These are phyloP conservation scores for Comarum palustre DNA, from an alignment of 306 rosid genomes.

Conservation along the genomic window DNA sequence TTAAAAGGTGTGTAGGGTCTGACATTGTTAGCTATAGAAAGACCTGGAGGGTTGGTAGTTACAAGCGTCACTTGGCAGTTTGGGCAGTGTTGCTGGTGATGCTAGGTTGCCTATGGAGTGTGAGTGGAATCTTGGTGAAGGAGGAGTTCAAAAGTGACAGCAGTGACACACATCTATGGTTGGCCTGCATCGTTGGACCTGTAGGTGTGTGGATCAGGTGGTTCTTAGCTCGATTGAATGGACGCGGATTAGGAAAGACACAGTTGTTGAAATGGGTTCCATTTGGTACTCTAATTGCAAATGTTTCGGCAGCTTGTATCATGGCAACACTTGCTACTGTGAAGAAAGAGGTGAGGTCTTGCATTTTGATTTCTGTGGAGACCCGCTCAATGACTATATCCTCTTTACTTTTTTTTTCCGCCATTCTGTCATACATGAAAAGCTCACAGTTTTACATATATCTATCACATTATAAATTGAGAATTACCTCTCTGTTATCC, in stretches of 20 bases:
- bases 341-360: conserved; percentile 50
- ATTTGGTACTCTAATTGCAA: conserved; percentile 69
- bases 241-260: conserved; percentile 57
- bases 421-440: neutral
- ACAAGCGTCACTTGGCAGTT: conserved; percentile 34
- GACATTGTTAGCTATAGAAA: conserved; percentile 20
- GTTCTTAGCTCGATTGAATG: conserved; percentile 65
- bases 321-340: conserved; percentile 69
- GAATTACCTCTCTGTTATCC: neutral
- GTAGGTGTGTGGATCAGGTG: conserved; percentile 79
- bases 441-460: neutral
- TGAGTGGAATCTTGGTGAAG: conserved; percentile 33
- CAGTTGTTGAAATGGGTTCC: conserved; percentile 60
- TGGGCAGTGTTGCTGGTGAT: conserved; percentile 38
- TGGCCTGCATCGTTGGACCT: conserved; percentile 79
- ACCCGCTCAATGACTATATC: neutral
- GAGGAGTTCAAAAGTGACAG: conserved; percentile 40
- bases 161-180: conserved; percentile 46
- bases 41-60: conserved; percentile 45
- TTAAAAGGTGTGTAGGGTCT: conserved; percentile 29
- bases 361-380: neutral
- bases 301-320: conserved; percentile 74
- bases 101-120: conserved; percentile 45
- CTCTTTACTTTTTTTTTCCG: neutral
- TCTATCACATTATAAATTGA: neutral